phyloP scores from a whole-genome alignment of 495 filamentous ascomycete genomes.

The Oidiodendron maius region DNA sequence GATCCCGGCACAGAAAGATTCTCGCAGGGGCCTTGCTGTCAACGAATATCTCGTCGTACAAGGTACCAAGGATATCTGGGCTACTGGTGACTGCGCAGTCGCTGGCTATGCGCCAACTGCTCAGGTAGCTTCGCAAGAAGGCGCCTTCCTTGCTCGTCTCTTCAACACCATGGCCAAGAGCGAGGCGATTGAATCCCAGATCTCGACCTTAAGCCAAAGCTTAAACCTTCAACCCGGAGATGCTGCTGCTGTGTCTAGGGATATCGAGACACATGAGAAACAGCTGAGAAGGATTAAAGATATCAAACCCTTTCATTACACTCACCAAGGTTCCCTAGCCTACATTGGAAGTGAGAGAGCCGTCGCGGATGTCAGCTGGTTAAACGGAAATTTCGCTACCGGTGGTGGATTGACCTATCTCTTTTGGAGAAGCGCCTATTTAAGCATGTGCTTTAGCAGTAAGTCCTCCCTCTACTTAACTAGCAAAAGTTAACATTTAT shows the following conservation, averaged over 20 bases:
- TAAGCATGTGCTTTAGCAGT: slow-evolving; percentile 99
- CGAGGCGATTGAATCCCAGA: slow-evolving; percentile 66
- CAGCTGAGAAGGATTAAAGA: slow-evolving; percentile 84
- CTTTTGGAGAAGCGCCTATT: slow-evolving; percentile 96
- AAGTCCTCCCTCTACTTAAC: slow-evolving; percentile 35
- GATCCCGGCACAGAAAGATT: slow-evolving; percentile 91
- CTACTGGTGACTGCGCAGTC: slow-evolving; percentile 64
- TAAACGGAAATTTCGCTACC: slow-evolving; percentile 89
- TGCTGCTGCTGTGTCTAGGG: slow-evolving; percentile 58
- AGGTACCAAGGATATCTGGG: slow-evolving; percentile 94
- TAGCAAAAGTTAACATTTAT: slow-evolving; percentile 13
- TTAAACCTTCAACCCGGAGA: slow-evolving; percentile 39
- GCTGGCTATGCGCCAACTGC: slow-evolving; percentile 97
- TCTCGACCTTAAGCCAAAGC: slow-evolving; percentile 50
- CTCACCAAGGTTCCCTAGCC: slow-evolving; percentile 90
- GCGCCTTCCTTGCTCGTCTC: slow-evolving; percentile 86
- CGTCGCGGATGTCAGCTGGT: slow-evolving; percentile 95
- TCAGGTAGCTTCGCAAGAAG: slow-evolving; percentile 94
- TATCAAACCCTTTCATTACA: slow-evolving; percentile 95
- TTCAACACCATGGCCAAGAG: slow-evolving; percentile 98
- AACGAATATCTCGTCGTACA: slow-evolving; percentile 99
- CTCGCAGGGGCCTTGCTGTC: slow-evolving; percentile 87
- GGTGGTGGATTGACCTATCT: slow-evolving; percentile 79
- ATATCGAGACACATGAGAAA: slow-evolving; percentile 82
- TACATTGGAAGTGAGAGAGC: slow-evolving; percentile 98